Evolutionary conservation across 2,329 filamentous ascomycete genomes (phyloP), one percentile per base, ranked within the genome.

Genomic region (Calonectria pauciramosa): DNA sequence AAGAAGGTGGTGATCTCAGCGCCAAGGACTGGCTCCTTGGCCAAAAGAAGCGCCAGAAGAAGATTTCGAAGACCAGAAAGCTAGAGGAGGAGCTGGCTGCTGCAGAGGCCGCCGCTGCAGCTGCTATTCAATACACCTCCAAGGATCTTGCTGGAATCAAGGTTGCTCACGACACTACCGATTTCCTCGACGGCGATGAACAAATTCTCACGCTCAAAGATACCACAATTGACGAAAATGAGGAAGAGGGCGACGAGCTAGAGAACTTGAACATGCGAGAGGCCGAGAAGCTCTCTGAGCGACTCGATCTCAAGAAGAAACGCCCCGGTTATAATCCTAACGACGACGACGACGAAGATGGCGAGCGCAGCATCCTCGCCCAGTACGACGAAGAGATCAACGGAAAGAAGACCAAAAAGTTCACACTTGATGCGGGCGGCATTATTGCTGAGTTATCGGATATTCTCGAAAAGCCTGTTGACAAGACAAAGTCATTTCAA

Each of bases 361-460:
- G 91, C 16, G 88, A 93, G 72, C 90, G 90, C 23, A 90, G 90
- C 8, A 92, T 99, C 30, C 87, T 99, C 52, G 92, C 94, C 18
- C 96, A 99, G 80, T 99, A 99, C 82, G 97, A 99, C 80, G 97
- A 99, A 77, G 96, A 98, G 82, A 97, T 98, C 68, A 91, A 94
- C 44, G 96, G 96, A 70, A 98, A 98, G 86, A 97, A 97, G 86
- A 88, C 90, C 71, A 98, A 97, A 83, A 91, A 91, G 30, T 99
- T 99, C 80, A 98, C 95, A 0, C 88, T 99, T 20, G 95, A 98
- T 83, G 93, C 93, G 3, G 90, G 93, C 75, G 96, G 96, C 3
- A 93, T 91, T 41, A 93, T 88, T 30, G 90, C 91, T 18, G 93
- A 94, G 78, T 88, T 93, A 63, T 87, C 90, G 23, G 91, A 92